Conservation (phyloP, 2,329 filamentous ascomycete genomes). For the Coniochaeta pulveracea region DNA sequence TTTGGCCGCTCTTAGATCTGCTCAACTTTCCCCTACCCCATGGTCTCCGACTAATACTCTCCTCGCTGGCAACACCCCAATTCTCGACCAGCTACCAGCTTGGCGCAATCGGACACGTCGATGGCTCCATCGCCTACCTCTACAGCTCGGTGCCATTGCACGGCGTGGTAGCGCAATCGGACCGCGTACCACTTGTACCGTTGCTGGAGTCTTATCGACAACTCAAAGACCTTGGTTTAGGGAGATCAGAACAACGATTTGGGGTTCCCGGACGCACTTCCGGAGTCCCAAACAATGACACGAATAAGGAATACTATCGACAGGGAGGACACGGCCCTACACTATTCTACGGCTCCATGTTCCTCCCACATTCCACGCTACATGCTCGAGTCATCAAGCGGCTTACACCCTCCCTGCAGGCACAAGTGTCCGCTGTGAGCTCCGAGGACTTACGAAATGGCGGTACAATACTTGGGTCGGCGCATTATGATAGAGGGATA, state of each 20-base stretch:
- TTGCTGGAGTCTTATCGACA: slow-evolving; percentile 77
- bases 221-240: slow-evolving; percentile 46
- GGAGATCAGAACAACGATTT: slow-evolving; percentile 11
- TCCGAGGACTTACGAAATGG: slow-evolving; percentile 61
- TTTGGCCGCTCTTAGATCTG: slow-evolving; percentile 45
- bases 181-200: slow-evolving; percentile 62
- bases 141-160: slow-evolving; percentile 77
- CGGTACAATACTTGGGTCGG: slow-evolving; percentile 60
- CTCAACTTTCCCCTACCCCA: slow-evolving; percentile 81
- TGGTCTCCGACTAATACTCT: slow-evolving; percentile 76
- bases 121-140: slow-evolving; percentile 94
- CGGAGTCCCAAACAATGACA: too few relatives aligned
- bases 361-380: slow-evolving; percentile 73
- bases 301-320: too few relatives aligned
- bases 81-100: slow-evolving; percentile 93
- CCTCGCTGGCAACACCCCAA: slow-evolving; percentile 82
- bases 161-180: slow-evolving; percentile 56
- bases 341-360: slow-evolving; percentile 66
- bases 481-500: slow-evolving; percentile 75
- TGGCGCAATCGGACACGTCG: slow-evolving; percentile 79
- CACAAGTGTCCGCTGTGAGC: slow-evolving; percentile 72
- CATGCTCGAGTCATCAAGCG: slow-evolving; percentile 78
- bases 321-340: not conserved
- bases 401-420: slow-evolving; percentile 63
- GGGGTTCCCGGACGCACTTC: slow-evolving; percentile 1